Evolutionary conservation across 441 rosid genomes (phyloP).

Genomic region (Erodium moschatum): DNA sequence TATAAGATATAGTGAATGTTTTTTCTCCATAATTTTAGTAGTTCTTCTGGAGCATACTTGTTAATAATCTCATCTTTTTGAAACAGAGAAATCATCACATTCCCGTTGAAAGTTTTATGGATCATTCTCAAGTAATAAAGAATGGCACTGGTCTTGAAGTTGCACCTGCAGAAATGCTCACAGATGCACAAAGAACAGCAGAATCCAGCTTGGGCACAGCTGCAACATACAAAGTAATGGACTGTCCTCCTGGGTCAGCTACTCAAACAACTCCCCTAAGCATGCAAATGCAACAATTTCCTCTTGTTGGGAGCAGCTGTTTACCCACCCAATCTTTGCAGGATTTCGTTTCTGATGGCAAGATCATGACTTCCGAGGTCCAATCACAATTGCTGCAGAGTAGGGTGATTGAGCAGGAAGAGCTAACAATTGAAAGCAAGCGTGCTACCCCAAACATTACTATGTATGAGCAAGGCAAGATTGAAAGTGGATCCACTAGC

Average conservation of each 20-base stretch:
- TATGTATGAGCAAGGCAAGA: conserved; percentile 26
- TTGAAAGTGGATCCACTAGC: conserved; percentile 27
- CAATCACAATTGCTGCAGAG: conserved; percentile 40
- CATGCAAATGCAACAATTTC: conserved; percentile 32
- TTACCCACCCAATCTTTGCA: conserved; percentile 30
- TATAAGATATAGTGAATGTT: not conserved
- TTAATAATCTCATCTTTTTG: conserved; percentile 18
- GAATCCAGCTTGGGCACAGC: conserved; percentile 38
- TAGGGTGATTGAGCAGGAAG: conserved; percentile 9
- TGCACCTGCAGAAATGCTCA: conserved; percentile 29
- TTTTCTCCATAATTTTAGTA: not conserved
- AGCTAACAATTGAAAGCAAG: conserved; percentile 27
- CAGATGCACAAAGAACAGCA: conserved; percentile 32
- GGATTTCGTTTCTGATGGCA: conserved; percentile 38
- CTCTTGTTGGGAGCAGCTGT: conserved; percentile 31
- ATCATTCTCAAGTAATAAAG: conserved; percentile 41
- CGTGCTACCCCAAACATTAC: conserved; percentile 26
- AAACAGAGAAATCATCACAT: conserved; percentile 42
- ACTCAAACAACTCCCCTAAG: conserved; percentile 27
- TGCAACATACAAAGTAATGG: conserved; percentile 28
- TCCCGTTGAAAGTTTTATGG: conserved; percentile 33
- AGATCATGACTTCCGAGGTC: conserved; percentile 36
- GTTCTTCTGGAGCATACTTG: conserved; percentile 11
- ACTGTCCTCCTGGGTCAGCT: conserved; percentile 24
- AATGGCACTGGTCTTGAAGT: conserved; percentile 39